Conservation (phyloP, 495 filamentous ascomycete genomes). For the Venustampulla echinocandica region DNA sequence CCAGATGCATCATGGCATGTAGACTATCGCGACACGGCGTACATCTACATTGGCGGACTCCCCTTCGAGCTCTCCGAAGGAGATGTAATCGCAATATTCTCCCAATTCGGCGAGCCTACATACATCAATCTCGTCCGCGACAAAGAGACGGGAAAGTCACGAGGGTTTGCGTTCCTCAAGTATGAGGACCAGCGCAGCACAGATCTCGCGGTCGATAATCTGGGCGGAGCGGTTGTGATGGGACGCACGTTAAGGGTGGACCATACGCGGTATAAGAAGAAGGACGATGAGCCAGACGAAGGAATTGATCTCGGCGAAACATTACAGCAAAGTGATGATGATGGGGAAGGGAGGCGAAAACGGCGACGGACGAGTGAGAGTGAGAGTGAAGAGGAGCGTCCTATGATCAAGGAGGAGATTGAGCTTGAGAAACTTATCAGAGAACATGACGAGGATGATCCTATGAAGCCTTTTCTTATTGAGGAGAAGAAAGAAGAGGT, state of each 20-base stretch:
- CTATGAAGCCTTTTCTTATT: slow-evolving; percentile 88
- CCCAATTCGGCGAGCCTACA: slow-evolving; percentile 89
- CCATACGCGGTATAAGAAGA: slow-evolving; percentile 81
- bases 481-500: slow-evolving; percentile 86
- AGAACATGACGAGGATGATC: slow-evolving; percentile 90
- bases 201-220: slow-evolving; percentile 90
- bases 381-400: slow-evolving; percentile 31
- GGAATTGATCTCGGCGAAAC: slow-evolving; percentile 34
- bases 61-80: slow-evolving; percentile 92
- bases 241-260: slow-evolving; percentile 80
- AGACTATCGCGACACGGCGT: slow-evolving; percentile 95
- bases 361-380: slow-evolving; percentile 18
- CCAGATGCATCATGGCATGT: slow-evolving; percentile 92
- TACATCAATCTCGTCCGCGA: slow-evolving; percentile 86
- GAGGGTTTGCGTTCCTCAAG: slow-evolving; percentile 91
- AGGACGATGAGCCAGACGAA: slow-evolving; percentile 73
- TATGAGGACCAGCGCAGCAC: slow-evolving; percentile 97
- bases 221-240: slow-evolving; percentile 76
- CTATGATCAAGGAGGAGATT: slow-evolving; percentile 53
- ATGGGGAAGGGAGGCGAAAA: slow-evolving; percentile 29
- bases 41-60: slow-evolving; percentile 90
- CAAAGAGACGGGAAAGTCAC: slow-evolving; percentile 90
- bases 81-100: slow-evolving; percentile 94
- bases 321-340: slow-evolving; percentile 28
- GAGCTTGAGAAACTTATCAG: slow-evolving; percentile 68